Conservation (phyloP, 1,139 yeast genomes). For the Kluyveromyces marxianus region DNA sequence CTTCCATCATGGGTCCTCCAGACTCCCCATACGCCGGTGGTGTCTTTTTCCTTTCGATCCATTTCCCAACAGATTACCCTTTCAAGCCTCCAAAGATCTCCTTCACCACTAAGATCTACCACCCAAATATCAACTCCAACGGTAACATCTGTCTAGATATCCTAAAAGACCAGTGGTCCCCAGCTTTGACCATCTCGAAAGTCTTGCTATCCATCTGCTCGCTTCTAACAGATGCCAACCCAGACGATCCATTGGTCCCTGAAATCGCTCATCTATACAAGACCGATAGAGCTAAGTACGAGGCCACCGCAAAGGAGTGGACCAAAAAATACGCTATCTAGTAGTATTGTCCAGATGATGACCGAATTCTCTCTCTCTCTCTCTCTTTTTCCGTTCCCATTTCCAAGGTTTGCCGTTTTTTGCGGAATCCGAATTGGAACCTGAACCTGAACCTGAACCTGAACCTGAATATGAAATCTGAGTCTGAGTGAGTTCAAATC, state of each 20-base stretch:
- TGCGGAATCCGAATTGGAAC: no score
- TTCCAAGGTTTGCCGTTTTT: no score
- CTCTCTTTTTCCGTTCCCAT: no score
- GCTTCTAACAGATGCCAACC: constrained; percentile 91
- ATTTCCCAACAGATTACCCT: constrained; percentile 92
- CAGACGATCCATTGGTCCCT: constrained; percentile 98
- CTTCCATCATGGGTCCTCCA: constrained; percentile 92
- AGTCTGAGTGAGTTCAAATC: no score
- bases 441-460: no score
- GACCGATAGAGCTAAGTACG: constrained; percentile 89
- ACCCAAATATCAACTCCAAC: constrained; percentile 82
- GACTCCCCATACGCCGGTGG: constrained; percentile 94
- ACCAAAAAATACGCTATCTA: constrained; percentile 95
- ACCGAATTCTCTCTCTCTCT: no score
- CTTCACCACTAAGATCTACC: constrained; percentile 84
- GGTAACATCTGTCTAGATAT: constrained; percentile 85
- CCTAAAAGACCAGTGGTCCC: constrained; percentile 86
- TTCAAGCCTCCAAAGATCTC: constrained; percentile 91
- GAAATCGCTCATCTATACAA: constrained; percentile 96
- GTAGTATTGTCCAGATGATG: constrained; percentile 6
- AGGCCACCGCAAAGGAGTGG: constrained; percentile 98
- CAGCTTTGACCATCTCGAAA: constrained; percentile 83
- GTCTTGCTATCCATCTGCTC: constrained; percentile 85
- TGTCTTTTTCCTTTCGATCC: constrained; percentile 82
- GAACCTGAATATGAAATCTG: no score